Conservation (phyloP, 75 land plant species). For the Cunninghamia lanceolata region DNA sequence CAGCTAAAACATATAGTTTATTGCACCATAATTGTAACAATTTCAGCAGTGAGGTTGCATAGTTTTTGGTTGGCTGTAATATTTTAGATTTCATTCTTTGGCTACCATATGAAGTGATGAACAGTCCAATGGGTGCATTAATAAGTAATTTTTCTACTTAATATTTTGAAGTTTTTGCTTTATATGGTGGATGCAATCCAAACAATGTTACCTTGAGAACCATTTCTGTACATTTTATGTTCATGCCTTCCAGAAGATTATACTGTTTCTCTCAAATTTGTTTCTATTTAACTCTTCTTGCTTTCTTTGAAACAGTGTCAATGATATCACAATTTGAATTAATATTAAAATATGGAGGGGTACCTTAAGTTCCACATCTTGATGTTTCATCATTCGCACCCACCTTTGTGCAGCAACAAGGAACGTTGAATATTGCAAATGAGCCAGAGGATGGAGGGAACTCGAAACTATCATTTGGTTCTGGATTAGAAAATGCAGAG, state of each 20-base stretch:
- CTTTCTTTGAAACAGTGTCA: slow-evolving; percentile 62
- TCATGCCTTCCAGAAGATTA: neutral
- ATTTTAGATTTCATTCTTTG: slow-evolving; percentile 80
- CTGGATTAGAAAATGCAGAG: neutral
- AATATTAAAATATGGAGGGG: slow-evolving; percentile 71
- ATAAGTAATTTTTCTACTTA: slow-evolving; percentile 51
- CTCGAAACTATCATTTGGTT: neutral
- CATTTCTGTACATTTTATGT: neutral
- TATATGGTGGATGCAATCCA: neutral
- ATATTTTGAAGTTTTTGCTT: neutral
- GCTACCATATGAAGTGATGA: slow-evolving; percentile 80
- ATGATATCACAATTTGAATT: slow-evolving; percentile 86
- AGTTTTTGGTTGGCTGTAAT: slow-evolving; percentile 72
- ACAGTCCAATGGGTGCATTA: slow-evolving; percentile 88
- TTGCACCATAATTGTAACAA: slow-evolving; percentile 89
- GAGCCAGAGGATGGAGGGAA: neutral
- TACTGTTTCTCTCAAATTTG: neutral
- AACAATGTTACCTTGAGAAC: neutral
- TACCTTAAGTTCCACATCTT: slow-evolving; percentile 78
- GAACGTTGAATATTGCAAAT: neutral
- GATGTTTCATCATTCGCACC: slow-evolving; percentile 13
- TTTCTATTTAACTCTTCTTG: neutral
- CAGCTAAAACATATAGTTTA: slow-evolving; percentile 77
- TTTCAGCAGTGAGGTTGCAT: slow-evolving; percentile 90
- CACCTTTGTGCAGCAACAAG: slow-evolving; percentile 1